Evolutionary conservation across 441 rosid genomes (phyloP), one percentile per base, ranked within the genome.

Genomic region (Gossypium davidsonii): DNA sequence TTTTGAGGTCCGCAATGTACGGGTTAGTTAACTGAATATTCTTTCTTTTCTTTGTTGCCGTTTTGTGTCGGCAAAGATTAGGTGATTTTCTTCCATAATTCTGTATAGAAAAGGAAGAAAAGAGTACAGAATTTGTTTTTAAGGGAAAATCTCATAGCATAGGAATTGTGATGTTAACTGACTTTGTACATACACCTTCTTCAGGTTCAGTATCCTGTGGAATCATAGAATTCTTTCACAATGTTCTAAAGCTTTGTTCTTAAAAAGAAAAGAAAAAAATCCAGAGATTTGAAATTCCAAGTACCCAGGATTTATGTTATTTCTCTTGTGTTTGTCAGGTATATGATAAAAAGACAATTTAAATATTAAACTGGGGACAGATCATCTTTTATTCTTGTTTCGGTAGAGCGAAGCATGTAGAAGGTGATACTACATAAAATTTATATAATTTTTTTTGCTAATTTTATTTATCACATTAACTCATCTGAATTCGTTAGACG

Each of bases 131-230:
- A 42, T 9, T 42, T 42, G 46, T 42, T 42, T 42, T 42, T 9
- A 9, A 42, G 46, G 46, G 71, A 21, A 71, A 73, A 44, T 79
- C 14, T 18, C 17, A 72, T 62, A 73, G n/a, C 39, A 14, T 14
- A 25, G 63, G 60, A 55, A 14, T 26, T 58, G 63, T 58, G 62
- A 23, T 51, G 69, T 72, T 46, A 42, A 72, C 71, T 26, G 72
- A 62, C 75, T 26, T 71, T 78, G 79, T 76, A 74, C 75, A 80
- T 78, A 76, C 72, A 53, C 12, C 73, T 53, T 67, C 74, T 72
- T 77, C 31, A 6, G 17, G 69, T 72, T 77, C 49, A 6, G 34
- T 42, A 42, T 42, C 46, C 65, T 44, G 61, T 67, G 79, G 53
- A 73, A 68, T 61, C 23, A 68, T 15, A 37, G 42, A 74, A 44